Evolutionary conservation across 2,329 filamentous ascomycete species (phyloP), one percentile per base, ranked within the genome.

Genomic region (Cadophora gregata): DNA sequence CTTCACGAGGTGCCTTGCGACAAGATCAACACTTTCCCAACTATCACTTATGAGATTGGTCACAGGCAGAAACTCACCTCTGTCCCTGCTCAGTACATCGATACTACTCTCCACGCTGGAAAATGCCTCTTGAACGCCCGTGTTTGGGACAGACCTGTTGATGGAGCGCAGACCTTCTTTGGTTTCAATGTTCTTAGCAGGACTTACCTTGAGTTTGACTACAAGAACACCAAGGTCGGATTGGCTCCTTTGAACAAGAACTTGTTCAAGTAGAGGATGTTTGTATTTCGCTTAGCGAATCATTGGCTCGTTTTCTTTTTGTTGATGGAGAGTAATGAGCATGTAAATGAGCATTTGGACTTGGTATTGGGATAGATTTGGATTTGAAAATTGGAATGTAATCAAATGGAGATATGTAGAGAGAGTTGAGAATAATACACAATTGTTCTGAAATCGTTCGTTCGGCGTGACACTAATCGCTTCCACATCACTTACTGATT

Each of bases 111-210:
- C 16, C 51, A 56, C 27, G 31, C 59, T 25, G 64, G 64, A 3
- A 56, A 62, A 42, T 66, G 64, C 50, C 45, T 66, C n/a, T 36
- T 66, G 25, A 66, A 66, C 55, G 64, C 64, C 24, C 36, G 64
- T 24, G 58, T 61, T 25, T 66, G 64, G 64, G 64, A 66, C 47
- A 51, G 64, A 48, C 58, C 64, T 16, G 42, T 66, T 47, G 64
- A 66, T 45, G 64, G 64, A 1, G 64, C 64, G 36, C 64, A 66
- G 59, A 66, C 64, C 21, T 66, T 66, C 64, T 66, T 66, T 29
- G 64, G 64, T 12, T 45, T 66, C 59, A 61, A 61, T 38, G 48
- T 66, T 31, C 50, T 66, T n/a, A 62, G 59, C 59, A 58, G 64
- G 24, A 58, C 59, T n/a, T 61, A 66, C 31, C 29, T 66, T 12